Base-by-base conservation (phyloP, 495 filamentous ascomycete species). In the Cenococcum geophilum region DNA sequence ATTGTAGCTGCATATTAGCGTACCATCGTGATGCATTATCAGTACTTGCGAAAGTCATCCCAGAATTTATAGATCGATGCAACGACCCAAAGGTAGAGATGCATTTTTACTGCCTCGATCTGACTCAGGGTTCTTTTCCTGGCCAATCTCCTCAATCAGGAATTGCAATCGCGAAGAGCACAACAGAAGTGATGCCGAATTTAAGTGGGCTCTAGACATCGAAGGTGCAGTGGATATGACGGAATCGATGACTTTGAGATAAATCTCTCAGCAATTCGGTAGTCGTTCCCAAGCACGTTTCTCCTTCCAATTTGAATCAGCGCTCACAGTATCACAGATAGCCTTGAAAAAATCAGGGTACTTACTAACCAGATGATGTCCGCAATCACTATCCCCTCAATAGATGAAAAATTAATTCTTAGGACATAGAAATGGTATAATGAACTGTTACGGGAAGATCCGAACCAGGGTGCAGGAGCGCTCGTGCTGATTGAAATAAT, bases 401-500 rank as follows among this genome's bases (percentile, higher is more conserved):
- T 73, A 22, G 66, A 68, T 21, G 64, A 66, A 37, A 52, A 67
- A 21, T 35, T 65, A 16, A 49, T 73, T 32, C 16, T 62, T 10
- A 52, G 61, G 34, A 58, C 65, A 9, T 70, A 60, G 67, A 66
- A 70, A 40, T 73, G 71, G 71, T 71, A 57, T 48, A 60, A 68
- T 36, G 63, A 71, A 1, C 47, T 52, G 23, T 47, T 71, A 23
- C 40, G 55, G 9, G 11, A 23, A 16, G 51, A 66, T 45, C 61
- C 57, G 4, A 56, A 49, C 14, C 48, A 70, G 34, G 63, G 55
- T 20, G 60, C 35, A 11, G 69, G 69, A 1, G 66, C 67, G 0
- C 62, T 63, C n/a, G 69, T 71, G 16, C 25, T 71, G 20, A 55
- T 73, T 21, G 71, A 73, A 54, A 53, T 70, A 27, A 71, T 71